Conservation (phyloP, 306 rosid species). For the Leucaena leucocephala region DNA sequence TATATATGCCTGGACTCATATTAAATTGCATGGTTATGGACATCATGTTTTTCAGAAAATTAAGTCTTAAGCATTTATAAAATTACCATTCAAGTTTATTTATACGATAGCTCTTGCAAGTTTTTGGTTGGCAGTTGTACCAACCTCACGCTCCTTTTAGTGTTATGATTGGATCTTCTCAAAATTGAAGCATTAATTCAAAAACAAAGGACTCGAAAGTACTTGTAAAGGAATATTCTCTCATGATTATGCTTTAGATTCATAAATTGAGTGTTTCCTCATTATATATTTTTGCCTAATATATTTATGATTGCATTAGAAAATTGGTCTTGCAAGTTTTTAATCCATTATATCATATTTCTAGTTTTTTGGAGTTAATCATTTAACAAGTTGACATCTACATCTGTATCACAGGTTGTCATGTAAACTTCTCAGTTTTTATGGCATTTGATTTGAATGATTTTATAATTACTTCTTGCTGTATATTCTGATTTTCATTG, state of each 20-base stretch:
- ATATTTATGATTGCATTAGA: slow-evolving; percentile 20
- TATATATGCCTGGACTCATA: slow-evolving; percentile 17
- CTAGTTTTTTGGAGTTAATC: background rate
- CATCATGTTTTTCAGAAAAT: slow-evolving; percentile 30
- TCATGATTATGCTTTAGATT: slow-evolving; percentile 7
- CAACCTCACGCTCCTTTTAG: background rate
- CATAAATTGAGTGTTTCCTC: background rate
- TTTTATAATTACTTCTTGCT: background rate
- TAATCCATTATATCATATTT: background rate
- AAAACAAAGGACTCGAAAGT: background rate
- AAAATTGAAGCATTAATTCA: background rate
- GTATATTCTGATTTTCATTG: background rate
- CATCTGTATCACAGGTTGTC: background rate
- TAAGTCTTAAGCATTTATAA: slow-evolving; percentile 20
- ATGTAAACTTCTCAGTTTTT: background rate
- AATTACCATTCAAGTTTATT: slow-evolving; percentile 17
- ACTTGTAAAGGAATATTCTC: background rate
- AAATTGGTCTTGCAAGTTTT: background rate
- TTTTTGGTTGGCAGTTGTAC: slow-evolving; percentile 20
- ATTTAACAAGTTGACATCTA: background rate
- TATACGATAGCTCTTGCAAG: slow-evolving; percentile 1
- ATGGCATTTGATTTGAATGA: background rate
- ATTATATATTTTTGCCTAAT: background rate
- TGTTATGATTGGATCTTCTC: background rate
- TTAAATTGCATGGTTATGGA: slow-evolving; percentile 28